Evolutionary conservation across 129 eudicot genomes (phyloP), one percentile per base, ranked within the genome.

Genomic region (Erigeron canadensis): DNA sequence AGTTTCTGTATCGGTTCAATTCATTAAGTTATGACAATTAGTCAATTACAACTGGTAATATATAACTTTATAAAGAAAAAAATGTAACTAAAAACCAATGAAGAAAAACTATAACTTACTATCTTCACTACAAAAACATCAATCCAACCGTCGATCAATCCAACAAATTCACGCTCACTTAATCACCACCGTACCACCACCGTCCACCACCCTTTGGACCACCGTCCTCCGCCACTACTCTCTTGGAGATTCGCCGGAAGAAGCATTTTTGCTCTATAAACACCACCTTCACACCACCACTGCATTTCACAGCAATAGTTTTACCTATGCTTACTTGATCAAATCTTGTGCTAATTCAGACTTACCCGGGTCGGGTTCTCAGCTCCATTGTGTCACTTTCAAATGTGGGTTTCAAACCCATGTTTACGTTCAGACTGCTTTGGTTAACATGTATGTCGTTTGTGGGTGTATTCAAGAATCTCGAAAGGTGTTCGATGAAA

Each of bases 341-440:
- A 78, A 71, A 71, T 78, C 81, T 10, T 78, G 81, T 65, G 77
- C 77, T 37, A 78, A 71, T 64, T 78, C 77, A 17, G 50, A 63
- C 5, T 72, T 41, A 71, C 73, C 81, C 72, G 53, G 17, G 18
- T 42, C 73, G 8, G 81, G 81, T 19, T 71, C 77, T 34, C 77
- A 78, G 72, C 72, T 78, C 61, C 81, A 78, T 71, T 78, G 43
- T 1, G 6, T 71, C 67, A 71, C 39, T 2, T 78, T 81, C 83
- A 84, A 78, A 41, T 51, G 6, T 3, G 88, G 85, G 7, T 69
- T 81, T 12, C 23, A 42, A 0, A 63, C 48, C 11, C 83, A 84
- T 75, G 85, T 81, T 13, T 78, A 77, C 63, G 83, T 84, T 17
- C 88, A 81, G 66, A 84, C 88, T 2, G 65, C 79, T 54, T 75